Conservation (phyloP, 2,329 filamentous ascomycete species). For the Daldinia sp. region DNA sequence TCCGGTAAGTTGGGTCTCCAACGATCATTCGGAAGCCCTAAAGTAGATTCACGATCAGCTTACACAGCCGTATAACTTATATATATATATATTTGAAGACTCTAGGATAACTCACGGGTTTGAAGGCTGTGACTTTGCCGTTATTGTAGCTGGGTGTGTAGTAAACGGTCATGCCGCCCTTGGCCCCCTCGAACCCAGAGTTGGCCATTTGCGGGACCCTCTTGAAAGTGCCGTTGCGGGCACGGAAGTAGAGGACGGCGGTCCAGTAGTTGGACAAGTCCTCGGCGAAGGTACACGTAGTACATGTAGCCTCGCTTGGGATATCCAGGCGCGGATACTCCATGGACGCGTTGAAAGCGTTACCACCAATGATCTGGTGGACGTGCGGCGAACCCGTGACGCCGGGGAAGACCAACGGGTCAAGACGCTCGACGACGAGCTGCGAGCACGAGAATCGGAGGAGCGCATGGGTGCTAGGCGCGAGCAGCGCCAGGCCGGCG, state of each 20-base stretch:
- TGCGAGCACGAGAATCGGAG: conserved; percentile 59
- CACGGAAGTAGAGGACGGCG: conserved; percentile 52
- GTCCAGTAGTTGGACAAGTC: conserved; percentile 55
- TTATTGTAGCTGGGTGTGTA: conserved; percentile 39
- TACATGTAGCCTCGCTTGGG: conserved; percentile 37
- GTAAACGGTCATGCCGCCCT: conserved; percentile 47
- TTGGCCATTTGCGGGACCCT: conserved; percentile 45
- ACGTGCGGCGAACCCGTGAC: conserved; percentile 62
- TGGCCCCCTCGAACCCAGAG: conserved; percentile 49
- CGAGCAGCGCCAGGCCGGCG: conserved; percentile 33
- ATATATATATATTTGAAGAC: neutral
- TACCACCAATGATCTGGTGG: conserved; percentile 65
- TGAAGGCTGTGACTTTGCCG: conserved; percentile 57
- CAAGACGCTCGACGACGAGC: conserved; percentile 57
- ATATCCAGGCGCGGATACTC: conserved; percentile 38
- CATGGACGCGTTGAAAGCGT: conserved; percentile 53
- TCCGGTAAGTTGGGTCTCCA: conserved; percentile 54
- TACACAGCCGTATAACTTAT: neutral
- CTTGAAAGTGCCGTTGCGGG: conserved; percentile 52
- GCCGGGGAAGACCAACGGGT: conserved; percentile 52
- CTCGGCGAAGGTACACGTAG: conserved; percentile 40
- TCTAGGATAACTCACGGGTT: conserved; percentile 47
- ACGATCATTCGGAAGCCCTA: conserved; percentile 58
- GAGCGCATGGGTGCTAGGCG: conserved; percentile 30
- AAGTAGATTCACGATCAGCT: conserved; percentile 5